phyloP scores from a whole-genome alignment of 2,329 filamentous ascomycete species.

The Verticillium tricorpus region DNA sequence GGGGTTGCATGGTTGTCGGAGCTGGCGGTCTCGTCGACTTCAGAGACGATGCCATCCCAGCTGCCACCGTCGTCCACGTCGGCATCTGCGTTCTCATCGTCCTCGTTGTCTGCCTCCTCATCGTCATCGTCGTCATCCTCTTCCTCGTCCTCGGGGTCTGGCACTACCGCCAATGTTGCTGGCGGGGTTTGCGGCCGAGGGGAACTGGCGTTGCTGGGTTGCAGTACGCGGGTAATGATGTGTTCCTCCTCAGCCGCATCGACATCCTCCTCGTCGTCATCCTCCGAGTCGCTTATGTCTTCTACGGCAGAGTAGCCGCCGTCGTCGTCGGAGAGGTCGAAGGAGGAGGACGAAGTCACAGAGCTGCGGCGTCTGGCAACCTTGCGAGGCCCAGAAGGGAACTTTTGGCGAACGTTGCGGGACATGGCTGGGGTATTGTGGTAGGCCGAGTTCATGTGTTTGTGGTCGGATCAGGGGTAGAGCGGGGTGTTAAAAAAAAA shows the following conservation, averaged over 20 bases:
- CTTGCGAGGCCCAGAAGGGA: constrained; percentile 37
- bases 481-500: neutral
- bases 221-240: constrained; percentile 50
- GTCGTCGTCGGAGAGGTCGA: constrained; percentile 63
- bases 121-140: constrained; percentile 32
- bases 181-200: constrained; percentile 43
- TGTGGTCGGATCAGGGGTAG: neutral
- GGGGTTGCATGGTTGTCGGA: constrained; percentile 33
- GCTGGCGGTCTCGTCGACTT: constrained; percentile 36
- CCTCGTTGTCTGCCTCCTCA: constrained; percentile 31
- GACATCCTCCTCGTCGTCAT: constrained; percentile 76
- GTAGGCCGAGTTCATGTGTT: neutral
- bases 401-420: constrained; percentile 48
- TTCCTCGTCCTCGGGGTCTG: constrained; percentile 31
- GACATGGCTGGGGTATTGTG: constrained; percentile 36
- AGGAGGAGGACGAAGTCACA: constrained; percentile 43
- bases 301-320: constrained; percentile 73
- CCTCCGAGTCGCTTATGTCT: constrained; percentile 70
- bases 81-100: constrained; percentile 30
- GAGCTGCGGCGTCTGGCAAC: constrained; percentile 44
- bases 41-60: constrained; percentile 54
- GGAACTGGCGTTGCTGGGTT: constrained; percentile 33
- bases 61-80: constrained; percentile 38
- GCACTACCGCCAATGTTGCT: constrained; percentile 17
- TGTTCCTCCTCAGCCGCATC: constrained; percentile 73